These are phyloP conservation scores for Fusarium sp. DNA, from an alignment of 2,329 filamentous ascomycete genomes.

Conservation along the genomic window DNA sequence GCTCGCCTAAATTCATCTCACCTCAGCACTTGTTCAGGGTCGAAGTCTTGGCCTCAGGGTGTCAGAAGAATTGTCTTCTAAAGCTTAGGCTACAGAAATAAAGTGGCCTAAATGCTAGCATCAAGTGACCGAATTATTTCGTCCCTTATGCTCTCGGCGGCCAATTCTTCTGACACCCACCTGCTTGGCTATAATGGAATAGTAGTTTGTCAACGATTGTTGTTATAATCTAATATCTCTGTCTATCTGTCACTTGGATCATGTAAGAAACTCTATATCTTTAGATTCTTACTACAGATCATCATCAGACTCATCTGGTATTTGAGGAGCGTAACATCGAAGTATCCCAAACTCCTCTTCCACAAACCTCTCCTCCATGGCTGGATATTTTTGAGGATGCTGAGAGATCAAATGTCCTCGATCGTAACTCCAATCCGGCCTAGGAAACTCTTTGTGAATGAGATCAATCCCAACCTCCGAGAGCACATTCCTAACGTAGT, in stretches of 20 bases:
- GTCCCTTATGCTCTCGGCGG: no score
- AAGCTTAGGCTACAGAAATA: no score
- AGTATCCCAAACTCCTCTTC: neutral
- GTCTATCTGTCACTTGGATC: neutral
- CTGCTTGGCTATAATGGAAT: no score
- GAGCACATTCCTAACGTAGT: neutral
- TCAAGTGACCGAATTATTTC: no score
- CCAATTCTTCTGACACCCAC: no score
- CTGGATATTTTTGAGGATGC: neutral
- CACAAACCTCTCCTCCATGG: neutral
- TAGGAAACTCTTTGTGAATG: neutral
- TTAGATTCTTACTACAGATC: neutral
- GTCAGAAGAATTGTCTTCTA: no score
- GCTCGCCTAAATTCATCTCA: slow-evolving; percentile 2
- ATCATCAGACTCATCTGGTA: neutral
- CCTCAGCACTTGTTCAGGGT: slow-evolving; percentile 22
- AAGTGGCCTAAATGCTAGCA: no score
- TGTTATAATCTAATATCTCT: neutral
- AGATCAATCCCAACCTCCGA: neutral
- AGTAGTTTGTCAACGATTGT: neutral
- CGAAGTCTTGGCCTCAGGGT: slow-evolving; percentile 7
- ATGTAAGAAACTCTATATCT: no score
- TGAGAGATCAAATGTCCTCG: neutral
- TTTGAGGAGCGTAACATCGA: neutral
- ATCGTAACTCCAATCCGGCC: neutral